Percentiles rank a stretch among this genome's conserved stretches.
Evolutionary conservation across 1,284 basidiomycete genomes (phyloP).

Genomic region (Tausonia pullulans): DNA sequence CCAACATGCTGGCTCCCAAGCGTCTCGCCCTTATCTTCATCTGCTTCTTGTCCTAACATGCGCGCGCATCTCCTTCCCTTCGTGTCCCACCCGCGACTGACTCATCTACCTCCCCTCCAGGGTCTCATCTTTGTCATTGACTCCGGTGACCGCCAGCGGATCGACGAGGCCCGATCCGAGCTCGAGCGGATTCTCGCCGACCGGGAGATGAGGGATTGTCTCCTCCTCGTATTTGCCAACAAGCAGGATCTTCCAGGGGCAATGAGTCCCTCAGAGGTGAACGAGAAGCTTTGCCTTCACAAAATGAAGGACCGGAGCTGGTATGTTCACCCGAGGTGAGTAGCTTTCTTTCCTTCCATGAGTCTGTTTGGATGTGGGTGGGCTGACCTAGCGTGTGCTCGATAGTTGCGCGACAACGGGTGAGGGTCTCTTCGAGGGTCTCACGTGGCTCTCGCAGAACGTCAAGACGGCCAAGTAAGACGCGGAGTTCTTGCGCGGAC

Average conservation of each 20-base stretch:
- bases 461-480: not conserved
- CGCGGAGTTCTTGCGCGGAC: too few species aligned
- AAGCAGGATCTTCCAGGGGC: conserved; percentile 81
- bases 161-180: conserved; percentile 94
- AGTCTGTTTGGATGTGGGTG: conserved; percentile 3
- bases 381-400: not conserved
- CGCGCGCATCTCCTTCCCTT: not conserved
- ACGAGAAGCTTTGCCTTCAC: conserved; percentile 91
- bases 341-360: conserved; percentile 11
- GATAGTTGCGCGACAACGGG: conserved; percentile 85
- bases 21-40: not conserved
- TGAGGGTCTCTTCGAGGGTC: conserved; percentile 86
- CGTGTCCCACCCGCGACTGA: too few species aligned
- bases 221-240: conserved; percentile 95
- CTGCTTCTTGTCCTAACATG: not conserved
- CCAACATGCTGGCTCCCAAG: too few species aligned
- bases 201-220: conserved; percentile 95
- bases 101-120: conserved; percentile 25
- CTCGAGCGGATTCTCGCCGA: conserved; percentile 93
- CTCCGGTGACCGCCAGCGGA: conserved; percentile 75
- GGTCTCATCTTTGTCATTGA: conserved; percentile 55
- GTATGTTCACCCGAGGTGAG: conserved; percentile 96
- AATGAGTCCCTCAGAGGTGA: conserved; percentile 98
- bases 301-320: conserved; percentile 94
- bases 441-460: conserved; percentile 61